A percentile compares a stretch with the other conserved stretches of the same genome.
phyloP scores from a whole-genome alignment of 2,329 filamentous ascomycete species.

The Xylaria sp. region DNA sequence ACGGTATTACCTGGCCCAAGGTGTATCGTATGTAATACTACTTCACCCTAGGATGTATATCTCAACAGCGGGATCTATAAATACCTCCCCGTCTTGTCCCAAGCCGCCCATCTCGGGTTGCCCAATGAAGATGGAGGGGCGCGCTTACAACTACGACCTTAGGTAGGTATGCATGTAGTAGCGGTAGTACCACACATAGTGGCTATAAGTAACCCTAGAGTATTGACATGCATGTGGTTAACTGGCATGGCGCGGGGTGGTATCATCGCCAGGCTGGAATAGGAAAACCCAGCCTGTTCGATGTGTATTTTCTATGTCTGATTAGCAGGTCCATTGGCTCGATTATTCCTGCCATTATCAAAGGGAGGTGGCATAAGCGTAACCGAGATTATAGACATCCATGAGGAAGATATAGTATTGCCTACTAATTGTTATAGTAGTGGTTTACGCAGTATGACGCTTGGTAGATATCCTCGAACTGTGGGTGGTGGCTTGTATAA shows the following conservation, averaged over 20 bases:
- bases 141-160: conserved; percentile 39
- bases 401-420: not conserved
- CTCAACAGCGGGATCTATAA: conserved; percentile 25
- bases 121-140: conserved; percentile 42
- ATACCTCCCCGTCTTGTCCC: conserved; percentile 11
- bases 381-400: conserved; percentile 25
- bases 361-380: conserved; percentile 7
- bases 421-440: not conserved
- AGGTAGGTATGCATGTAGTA: not conserved
- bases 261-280: conserved; percentile 31
- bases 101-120: conserved; percentile 38
- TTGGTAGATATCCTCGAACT: not conserved
- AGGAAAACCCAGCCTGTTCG: conserved; percentile 23
- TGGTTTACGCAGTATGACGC: not conserved
- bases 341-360: not conserved
- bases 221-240: not conserved
- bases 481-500: not conserved
- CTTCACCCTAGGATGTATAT: not conserved
- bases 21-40: not conserved
- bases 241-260: conserved; percentile 32
- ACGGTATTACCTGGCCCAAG: not conserved
- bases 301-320: conserved; percentile 3
- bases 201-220: no score
- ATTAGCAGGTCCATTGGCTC: conserved; percentile 8
- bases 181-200: conserved; percentile 1